Conservation (phyloP, 176 grass and related monocot species). For the Bolboschoenus planiculmis region DNA sequence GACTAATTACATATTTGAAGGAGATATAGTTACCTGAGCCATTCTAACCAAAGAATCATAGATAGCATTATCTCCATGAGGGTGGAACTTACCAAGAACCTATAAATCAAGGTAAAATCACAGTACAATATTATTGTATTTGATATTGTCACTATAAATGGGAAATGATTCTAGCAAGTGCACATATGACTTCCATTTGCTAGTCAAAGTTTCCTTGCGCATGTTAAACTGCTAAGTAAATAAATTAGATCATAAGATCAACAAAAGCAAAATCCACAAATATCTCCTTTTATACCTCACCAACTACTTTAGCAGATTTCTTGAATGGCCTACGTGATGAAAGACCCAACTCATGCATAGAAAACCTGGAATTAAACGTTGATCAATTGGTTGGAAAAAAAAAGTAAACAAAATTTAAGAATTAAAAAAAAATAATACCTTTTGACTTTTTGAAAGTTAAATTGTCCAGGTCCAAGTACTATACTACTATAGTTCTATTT, state of each 20-base stretch:
- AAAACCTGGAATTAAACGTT: conserved; percentile 51
- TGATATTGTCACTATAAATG: not conserved
- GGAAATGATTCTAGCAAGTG: conserved; percentile 3
- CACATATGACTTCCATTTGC: not conserved
- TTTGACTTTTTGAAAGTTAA: not conserved
- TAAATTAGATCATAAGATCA: not conserved
- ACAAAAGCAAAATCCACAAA: not conserved
- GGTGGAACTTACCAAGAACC: conserved; percentile 96
- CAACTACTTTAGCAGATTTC: conserved; percentile 94
- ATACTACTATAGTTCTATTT: not conserved
- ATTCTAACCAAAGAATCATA: conserved; percentile 91
- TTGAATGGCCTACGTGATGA: conserved; percentile 85
- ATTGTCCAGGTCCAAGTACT: not conserved
- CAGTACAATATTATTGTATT: not conserved
- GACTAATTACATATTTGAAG: not conserved
- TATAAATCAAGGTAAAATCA: conserved; percentile 25
- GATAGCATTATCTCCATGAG: conserved; percentile 87
- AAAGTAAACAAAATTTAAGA: conserved; percentile 10
- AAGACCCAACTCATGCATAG: conserved; percentile 96
- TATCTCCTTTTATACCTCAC: conserved; percentile 59
- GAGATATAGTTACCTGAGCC: conserved; percentile 71
- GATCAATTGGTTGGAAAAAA: conserved; percentile 20
- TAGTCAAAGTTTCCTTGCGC: not conserved
- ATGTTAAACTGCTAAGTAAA: not conserved
- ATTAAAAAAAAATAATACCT: not conserved